A percentile compares a stretch with the other conserved stretches of the same genome.
Evolutionary conservation across 129 eudicot genomes (phyloP).

Genomic region (Logfia minima): DNA sequence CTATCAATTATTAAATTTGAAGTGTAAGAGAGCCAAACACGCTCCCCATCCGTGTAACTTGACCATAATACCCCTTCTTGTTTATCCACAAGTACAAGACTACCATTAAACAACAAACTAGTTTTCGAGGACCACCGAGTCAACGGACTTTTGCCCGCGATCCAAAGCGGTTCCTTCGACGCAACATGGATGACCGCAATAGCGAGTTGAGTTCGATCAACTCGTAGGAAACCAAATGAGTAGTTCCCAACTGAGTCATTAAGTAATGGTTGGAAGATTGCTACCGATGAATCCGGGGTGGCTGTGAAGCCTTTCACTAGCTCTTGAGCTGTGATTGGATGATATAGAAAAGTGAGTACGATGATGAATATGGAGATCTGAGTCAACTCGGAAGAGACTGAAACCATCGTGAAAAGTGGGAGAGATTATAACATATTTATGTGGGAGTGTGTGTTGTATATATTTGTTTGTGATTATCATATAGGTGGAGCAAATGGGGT

Average conservation of each 20-base stretch:
- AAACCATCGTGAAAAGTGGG: slow-evolving; percentile 23
- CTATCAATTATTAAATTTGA: slow-evolving; percentile 56
- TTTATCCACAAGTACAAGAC: slow-evolving; percentile 55
- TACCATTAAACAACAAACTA: slow-evolving; percentile 63
- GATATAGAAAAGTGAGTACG: slow-evolving; percentile 22
- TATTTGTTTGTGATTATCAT: neutral
- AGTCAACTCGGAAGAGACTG: slow-evolving; percentile 26
- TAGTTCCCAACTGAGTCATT: slow-evolving; percentile 69
- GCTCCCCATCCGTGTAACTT: slow-evolving; percentile 62
- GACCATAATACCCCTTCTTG: slow-evolving; percentile 76
- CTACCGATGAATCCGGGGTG: slow-evolving; percentile 54
- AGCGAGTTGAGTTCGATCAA: slow-evolving; percentile 49
- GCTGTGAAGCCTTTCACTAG: slow-evolving; percentile 61
- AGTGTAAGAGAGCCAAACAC: slow-evolving; percentile 57
- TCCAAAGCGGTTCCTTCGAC: slow-evolving; percentile 66
- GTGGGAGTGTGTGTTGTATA: slow-evolving; percentile 17
- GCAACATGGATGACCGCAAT: slow-evolving; percentile 70
- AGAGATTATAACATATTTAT: slow-evolving; percentile 23
- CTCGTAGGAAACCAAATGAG: slow-evolving; percentile 82
- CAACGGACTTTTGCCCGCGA: slow-evolving; percentile 36
- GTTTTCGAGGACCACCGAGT: slow-evolving; percentile 59
- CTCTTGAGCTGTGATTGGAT: slow-evolving; percentile 32
- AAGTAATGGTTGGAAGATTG: slow-evolving; percentile 62
- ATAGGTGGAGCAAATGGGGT: slow-evolving; percentile 15
- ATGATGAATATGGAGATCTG: slow-evolving; percentile 4